These are phyloP conservation scores for Suillus cothurnatus DNA, from an alignment of 768 basidiomycete genomes.

Conservation along the genomic window DNA sequence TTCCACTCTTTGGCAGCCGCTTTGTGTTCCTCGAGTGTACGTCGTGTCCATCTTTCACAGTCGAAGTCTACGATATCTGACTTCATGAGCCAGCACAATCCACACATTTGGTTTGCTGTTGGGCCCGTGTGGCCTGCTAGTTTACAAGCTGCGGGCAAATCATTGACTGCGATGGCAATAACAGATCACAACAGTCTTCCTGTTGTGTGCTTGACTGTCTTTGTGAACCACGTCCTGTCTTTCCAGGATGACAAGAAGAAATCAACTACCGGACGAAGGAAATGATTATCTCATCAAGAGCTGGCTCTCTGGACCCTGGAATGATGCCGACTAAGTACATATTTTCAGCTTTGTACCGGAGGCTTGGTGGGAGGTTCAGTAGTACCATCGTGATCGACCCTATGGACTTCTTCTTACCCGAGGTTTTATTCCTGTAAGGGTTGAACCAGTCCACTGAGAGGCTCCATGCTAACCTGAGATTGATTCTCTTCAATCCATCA, in stretches of 20 bases:
- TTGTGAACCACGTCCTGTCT: slow-evolving; percentile 28
- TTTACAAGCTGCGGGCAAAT: slow-evolving; percentile 27
- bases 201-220: slow-evolving; percentile 17
- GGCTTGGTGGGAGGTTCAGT: slow-evolving; percentile 25
- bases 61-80: slow-evolving; percentile 34
- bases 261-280: slow-evolving; percentile 35
- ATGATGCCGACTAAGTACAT: slow-evolving; percentile 39
- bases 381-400: slow-evolving; percentile 18
- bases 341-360: slow-evolving; percentile 30
- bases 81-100: slow-evolving; percentile 24
- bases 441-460: slow-evolving; percentile 33
- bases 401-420: slow-evolving; percentile 16
- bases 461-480: slow-evolving; percentile 22
- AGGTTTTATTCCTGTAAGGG: slow-evolving; percentile 22
- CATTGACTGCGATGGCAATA: slow-evolving; percentile 26
- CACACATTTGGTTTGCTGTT: slow-evolving; percentile 29
- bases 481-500: slow-evolving; percentile 10
- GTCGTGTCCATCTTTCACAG: slow-evolving; percentile 23
- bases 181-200: slow-evolving; percentile 33
- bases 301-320: slow-evolving; percentile 39
- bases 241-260: slow-evolving; percentile 36
- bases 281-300: slow-evolving; percentile 32
- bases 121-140: slow-evolving; percentile 21
- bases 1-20: slow-evolving; percentile 22
- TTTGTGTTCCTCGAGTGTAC: slow-evolving; percentile 19